phyloP scores from a whole-genome alignment of 805 yeast genomes.

The Candida arabinofermentans region DNA sequence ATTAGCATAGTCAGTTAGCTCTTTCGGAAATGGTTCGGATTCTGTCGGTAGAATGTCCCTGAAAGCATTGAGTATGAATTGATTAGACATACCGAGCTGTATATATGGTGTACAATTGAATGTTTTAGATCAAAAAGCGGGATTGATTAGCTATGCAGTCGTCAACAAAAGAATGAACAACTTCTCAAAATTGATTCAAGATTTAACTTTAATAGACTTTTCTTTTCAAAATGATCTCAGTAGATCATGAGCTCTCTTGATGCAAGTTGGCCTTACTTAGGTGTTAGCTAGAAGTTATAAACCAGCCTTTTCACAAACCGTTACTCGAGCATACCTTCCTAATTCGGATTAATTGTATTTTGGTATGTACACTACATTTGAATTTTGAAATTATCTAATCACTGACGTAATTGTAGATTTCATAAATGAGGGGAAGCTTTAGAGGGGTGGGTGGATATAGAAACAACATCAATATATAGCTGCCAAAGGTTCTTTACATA shows the following conservation, averaged over 20 bases:
- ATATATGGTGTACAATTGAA: not conserved
- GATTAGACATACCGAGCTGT: conserved; percentile 24
- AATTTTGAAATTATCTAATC: not conserved
- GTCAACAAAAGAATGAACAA: too few relatives aligned
- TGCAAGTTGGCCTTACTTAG: too few relatives aligned
- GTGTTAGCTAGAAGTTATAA: conserved; percentile 1
- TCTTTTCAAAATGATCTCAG: too few relatives aligned
- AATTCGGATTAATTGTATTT: conserved; percentile 1
- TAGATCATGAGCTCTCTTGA: too few relatives aligned
- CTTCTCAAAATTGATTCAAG: not conserved
- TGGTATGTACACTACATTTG: not conserved
- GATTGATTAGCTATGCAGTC: too few relatives aligned
- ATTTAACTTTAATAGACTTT: too few relatives aligned
- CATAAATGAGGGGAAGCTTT: conserved; percentile 2
- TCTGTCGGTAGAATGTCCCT: conserved; percentile 48
- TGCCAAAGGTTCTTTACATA: not conserved
- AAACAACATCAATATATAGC: too few relatives aligned
- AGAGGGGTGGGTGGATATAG: not conserved
- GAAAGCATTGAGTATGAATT: conserved; percentile 34
- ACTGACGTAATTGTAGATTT: not conserved
- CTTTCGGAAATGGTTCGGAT: conserved; percentile 40
- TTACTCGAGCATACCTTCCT: conserved; percentile 1
- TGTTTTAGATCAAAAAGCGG: too few relatives aligned
- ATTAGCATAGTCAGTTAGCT: conserved; percentile 37
- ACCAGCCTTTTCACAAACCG: conserved; percentile 6